These are phyloP conservation scores for Coemansia sp. DNA, from an alignment of 192 early-diverging fungal species.

Conservation along the genomic window DNA sequence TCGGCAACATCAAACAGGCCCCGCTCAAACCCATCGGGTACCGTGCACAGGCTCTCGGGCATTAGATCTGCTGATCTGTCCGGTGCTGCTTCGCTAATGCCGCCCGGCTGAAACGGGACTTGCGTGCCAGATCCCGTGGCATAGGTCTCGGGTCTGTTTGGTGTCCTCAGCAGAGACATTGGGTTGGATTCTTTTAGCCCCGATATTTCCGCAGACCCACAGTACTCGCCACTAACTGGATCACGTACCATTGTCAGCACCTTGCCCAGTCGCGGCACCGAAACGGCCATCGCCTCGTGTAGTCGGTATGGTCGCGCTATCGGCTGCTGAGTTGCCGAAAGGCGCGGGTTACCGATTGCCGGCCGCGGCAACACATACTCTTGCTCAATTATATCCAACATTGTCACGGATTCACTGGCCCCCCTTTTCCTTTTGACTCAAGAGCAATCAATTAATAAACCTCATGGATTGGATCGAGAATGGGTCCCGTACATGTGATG, in stretches of 20 bases:
- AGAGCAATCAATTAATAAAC: too few relatives aligned
- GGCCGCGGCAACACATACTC: constrained; percentile 34
- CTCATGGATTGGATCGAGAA: neutral
- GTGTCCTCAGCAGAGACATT: constrained; percentile 36
- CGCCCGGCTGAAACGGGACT: constrained; percentile 47
- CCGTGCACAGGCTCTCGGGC: constrained; percentile 16
- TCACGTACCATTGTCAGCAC: constrained; percentile 36
- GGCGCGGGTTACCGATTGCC: constrained; percentile 23
- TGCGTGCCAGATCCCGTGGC: constrained; percentile 30
- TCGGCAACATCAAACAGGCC: constrained; percentile 26
- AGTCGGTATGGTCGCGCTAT: constrained; percentile 14
- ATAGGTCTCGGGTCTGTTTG: constrained; percentile 29
- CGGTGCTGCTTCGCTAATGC: constrained; percentile 11
- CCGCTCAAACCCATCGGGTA: constrained; percentile 46
- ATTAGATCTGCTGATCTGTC: too few relatives aligned
- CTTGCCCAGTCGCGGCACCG: constrained; percentile 19
- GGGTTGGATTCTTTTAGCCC: constrained; percentile 13
- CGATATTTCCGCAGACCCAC: constrained; percentile 17
- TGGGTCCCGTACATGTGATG: constrained; percentile 5
- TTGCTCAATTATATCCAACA: constrained; percentile 27
- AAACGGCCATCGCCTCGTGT: constrained; percentile 21
- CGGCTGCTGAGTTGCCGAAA: constrained; percentile 26
- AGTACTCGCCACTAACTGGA: constrained; percentile 39
- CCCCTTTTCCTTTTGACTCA: too few relatives aligned
- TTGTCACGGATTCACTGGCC: neutral